Evolutionary conservation across 148 eudicot species (phyloP).

Genomic region (Chenopodium album): DNA sequence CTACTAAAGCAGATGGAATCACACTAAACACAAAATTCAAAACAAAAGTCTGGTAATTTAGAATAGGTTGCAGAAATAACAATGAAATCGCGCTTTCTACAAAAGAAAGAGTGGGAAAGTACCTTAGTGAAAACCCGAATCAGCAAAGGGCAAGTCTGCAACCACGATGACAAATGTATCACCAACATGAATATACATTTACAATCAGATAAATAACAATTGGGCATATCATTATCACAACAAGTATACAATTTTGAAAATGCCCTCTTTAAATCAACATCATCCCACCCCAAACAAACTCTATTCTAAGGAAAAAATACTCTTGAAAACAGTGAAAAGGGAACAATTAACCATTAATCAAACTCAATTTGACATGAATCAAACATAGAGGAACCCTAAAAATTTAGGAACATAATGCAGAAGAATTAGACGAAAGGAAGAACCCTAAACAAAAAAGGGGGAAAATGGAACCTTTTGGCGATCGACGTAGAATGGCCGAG

Average conservation of each 20-base stretch:
- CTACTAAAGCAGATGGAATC: background rate
- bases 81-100: background rate
- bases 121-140: slow-evolving; percentile 44
- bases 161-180: background rate
- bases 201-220: background rate
- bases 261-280: background rate
- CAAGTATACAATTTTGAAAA: background rate
- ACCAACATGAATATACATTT: background rate
- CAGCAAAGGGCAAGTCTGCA: slow-evolving; percentile 44
- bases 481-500: background rate
- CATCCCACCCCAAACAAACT: background rate
- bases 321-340: background rate
- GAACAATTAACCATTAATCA: background rate
- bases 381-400: too few species aligned
- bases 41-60: background rate
- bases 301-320: background rate
- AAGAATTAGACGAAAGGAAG: background rate
- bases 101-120: background rate
- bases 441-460: background rate
- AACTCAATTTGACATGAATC: background rate
- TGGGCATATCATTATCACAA: background rate
- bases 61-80: background rate
- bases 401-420: too few species aligned
- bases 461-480: slow-evolving; percentile 26
- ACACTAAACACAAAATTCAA: background rate